Conservation (phyloP, 1,284 basidiomycete genomes). For the Leccinum angustisporum region DNA sequence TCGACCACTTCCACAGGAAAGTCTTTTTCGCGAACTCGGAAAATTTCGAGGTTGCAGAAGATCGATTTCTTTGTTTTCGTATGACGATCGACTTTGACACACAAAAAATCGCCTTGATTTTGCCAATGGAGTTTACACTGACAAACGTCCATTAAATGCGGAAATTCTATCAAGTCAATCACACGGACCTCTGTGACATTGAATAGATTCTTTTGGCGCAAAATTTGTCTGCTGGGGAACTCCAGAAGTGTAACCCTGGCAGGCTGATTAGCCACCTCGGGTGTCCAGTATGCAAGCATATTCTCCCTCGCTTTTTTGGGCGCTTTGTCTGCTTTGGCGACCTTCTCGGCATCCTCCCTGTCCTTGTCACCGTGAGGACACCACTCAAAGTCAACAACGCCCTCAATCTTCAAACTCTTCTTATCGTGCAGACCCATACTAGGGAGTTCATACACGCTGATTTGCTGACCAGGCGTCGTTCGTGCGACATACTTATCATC, state of each 20-base stretch:
- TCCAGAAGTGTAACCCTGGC: constrained; percentile 92
- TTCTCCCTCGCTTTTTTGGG: constrained; percentile 79
- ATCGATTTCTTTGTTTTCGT: constrained; percentile 99
- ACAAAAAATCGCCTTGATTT: constrained; percentile 98
- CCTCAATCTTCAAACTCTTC: constrained; percentile 98
- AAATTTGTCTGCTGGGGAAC: constrained; percentile 82
- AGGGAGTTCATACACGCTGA: constrained; percentile 96
- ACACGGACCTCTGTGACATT: constrained; percentile 89
- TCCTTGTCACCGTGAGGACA: constrained; percentile 93
- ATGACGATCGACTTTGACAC: constrained; percentile 99
- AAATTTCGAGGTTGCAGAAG: constrained; percentile 98
- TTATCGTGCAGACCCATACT: constrained; percentile 94
- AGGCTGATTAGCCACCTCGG: constrained; percentile 95
- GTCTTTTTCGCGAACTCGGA: constrained; percentile 97
- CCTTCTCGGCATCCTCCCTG: constrained; percentile 69
- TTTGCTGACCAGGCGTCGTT: constrained; percentile 86
- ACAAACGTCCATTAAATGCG: constrained; percentile 2
- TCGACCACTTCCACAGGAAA: constrained; percentile 98
- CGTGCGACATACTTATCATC: constrained; percentile 94
- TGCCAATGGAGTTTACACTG: constrained; percentile 99
- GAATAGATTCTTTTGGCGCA: constrained; percentile 97
- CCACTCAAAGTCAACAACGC: constrained; percentile 99
- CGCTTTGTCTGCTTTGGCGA: constrained; percentile 47
- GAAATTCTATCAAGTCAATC: not conserved
- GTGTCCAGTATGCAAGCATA: constrained; percentile 97